Evolutionary conservation across 768 basidiomycete genomes (phyloP), one percentile per base, ranked within the genome.

Genomic region (Calocera viscosa): DNA sequence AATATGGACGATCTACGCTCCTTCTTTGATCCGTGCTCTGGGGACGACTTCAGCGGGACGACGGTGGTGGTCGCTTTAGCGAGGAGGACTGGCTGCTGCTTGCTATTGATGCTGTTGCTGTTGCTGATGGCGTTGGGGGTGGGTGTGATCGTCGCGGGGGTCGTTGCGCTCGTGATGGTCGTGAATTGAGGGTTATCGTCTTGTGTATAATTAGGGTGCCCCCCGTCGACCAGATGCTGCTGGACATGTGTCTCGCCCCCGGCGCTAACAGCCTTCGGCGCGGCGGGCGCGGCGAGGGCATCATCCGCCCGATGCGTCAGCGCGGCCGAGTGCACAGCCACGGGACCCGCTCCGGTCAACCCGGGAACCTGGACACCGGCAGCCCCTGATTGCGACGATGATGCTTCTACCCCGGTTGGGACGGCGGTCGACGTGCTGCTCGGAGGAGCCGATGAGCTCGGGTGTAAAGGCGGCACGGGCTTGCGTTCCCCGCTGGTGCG

Each of bases 21-120:
- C 10, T 7, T 10, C 53, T 60, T 60, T 7, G 11, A 14, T 8
- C 14, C 14, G 35, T 14, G 35, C 35, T 60, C 53, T 60, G 53
- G 53, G 30, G 53, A 60, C 14, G 53, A 60, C 19, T 60, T 60
- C 14, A 60, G 53, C 30, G 53, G 53, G 2, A 60, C 53, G 19
- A 26, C 14, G 11, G 53, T 28, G 24, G 53, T 60, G 16, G 53
- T 60, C 2, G 53, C 53, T 60, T 60, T 60, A 19, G 53, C 53
- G 16, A 60, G 53, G 30, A 60, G 53, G 10, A 60, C 53, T 5
- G 53, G 53, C 53, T 60, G 49, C 49, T 49, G 53, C 22, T 60
- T 28, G 53, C 53, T 26, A 30, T 60, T 16, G 53, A 5, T 5
- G 53, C 53, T 28, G 53, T 26, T 12, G 53, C 16, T 47, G 43